These are phyloP conservation scores for Catunica adiposa DNA, from an alignment of 2,329 filamentous ascomycete genomes.

Conservation along the genomic window DNA sequence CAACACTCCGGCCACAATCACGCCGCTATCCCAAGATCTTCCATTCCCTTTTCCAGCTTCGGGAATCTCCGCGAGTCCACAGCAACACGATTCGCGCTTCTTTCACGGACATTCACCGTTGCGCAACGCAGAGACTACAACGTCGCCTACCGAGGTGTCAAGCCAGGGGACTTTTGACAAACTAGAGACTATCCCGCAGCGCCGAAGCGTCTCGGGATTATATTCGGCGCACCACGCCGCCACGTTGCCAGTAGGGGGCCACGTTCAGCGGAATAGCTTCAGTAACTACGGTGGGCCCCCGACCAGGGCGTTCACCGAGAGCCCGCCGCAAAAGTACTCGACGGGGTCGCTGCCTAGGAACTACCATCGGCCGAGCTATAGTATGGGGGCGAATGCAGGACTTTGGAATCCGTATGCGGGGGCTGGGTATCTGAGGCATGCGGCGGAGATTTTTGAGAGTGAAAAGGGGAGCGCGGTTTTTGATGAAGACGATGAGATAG, in stretches of 20 bases:
- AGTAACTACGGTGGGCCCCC: background rate
- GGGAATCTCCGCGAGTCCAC: background rate
- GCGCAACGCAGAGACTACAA: background rate
- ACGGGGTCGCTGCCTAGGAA: background rate
- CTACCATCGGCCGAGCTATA: background rate
- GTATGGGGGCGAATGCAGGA: conserved; percentile 12
- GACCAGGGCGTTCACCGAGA: background rate
- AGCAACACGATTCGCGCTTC: background rate
- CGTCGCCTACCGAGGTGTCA: background rate
- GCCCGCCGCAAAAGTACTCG: background rate
- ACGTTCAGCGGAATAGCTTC: background rate
- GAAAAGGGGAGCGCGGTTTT: background rate
- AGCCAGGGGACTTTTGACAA: background rate
- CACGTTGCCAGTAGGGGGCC: background rate
- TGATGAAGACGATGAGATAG: background rate
- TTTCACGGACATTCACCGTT: conserved; percentile 4
- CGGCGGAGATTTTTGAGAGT: background rate
- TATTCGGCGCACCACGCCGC: background rate
- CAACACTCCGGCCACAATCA: background rate
- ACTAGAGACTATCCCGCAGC: too few species aligned
- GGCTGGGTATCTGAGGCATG: background rate
- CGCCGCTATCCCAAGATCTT: background rate
- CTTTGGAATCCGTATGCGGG: conserved; percentile 1
- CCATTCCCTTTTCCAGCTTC: conserved; percentile 1
- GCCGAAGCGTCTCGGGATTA: too few species aligned